Evolutionary conservation across 441 rosid genomes (phyloP), one percentile per base, ranked within the genome.

Genomic region (Flueggea neowawraea): DNA sequence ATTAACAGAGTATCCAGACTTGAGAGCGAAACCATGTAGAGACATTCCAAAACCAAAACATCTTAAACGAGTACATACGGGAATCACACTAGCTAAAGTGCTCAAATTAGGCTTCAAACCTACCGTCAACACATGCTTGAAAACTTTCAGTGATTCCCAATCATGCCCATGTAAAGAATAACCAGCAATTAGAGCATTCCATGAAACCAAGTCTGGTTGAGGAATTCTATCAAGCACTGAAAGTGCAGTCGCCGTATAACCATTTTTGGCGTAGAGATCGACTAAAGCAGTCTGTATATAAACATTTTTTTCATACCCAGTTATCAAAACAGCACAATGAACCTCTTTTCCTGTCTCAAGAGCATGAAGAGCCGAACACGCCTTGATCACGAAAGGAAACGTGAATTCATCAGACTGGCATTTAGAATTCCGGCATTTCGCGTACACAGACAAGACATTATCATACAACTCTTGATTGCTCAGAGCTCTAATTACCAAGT

Each of bases 201-300:
- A 75, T n/a, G 80, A 73, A 67, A 83, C 79, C 79, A 80, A 67
- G 58, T 83, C 85, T 71, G 78, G 77, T 56, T 78, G 74, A 4
- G 80, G 75, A 61, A 69, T 80, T 76, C 51, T 49, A 65, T 73
- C 82, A 62, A 76, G 5, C 76, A 81, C 60, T 39, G 13, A 16
- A 31, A 68, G 76, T 52, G 85, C 84, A 64, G 16, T 59, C 16
- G 31, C 63, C 57, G 71, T 9, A 12, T 36, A 41, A 12, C 75
- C 79, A 54, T 28, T 76, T 55, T 72, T 83, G 0, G 76, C 78
- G 51, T 78, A 83, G 57, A 75, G 62, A 67, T 70, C 79, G 32
- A 74, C 55, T 14, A 83, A 63, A 41, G 71, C 67, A 49, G 85
- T 81, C 73, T 65, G 64, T 33, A 75, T 67, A 50, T 74, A 74